Evolutionary conservation across 1,139 yeast species (phyloP).

Genomic region (Suhomyces bolitotheri): DNA sequence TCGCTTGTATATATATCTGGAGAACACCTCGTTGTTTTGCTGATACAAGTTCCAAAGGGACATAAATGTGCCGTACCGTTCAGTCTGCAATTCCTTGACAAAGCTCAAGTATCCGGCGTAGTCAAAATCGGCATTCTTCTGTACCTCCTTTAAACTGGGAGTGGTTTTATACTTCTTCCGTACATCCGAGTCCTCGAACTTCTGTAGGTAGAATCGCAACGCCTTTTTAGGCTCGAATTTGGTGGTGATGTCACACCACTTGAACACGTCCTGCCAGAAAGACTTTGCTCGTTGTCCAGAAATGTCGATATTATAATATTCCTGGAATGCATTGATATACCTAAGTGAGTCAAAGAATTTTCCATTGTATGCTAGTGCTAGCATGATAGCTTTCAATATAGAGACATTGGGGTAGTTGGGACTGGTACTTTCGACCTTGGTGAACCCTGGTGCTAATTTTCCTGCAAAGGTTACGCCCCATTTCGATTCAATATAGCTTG

Average conservation of each 20-base stretch:
- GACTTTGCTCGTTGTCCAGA: slow-evolving; percentile 20
- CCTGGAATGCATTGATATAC: slow-evolving; percentile 39
- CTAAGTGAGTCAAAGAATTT: slow-evolving; percentile 35
- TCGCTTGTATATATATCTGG: slow-evolving; percentile 26
- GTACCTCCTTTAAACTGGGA: slow-evolving; percentile 28
- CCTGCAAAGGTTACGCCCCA: slow-evolving; percentile 38
- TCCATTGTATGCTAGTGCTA: slow-evolving; percentile 33
- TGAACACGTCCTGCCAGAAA: slow-evolving; percentile 41
- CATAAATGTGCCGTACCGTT: slow-evolving; percentile 29
- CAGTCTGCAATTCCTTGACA: slow-evolving; percentile 25
- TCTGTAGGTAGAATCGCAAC: slow-evolving; percentile 28
- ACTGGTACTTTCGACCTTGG: slow-evolving; percentile 13
- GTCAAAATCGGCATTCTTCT: slow-evolving; percentile 40
- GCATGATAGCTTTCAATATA: slow-evolving; percentile 32
- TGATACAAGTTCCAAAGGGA: slow-evolving; percentile 39
- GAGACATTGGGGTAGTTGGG: slow-evolving; percentile 30
- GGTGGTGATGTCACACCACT: slow-evolving; percentile 35
- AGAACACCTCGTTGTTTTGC: slow-evolving; percentile 25
- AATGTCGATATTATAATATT: slow-evolving; percentile 28
- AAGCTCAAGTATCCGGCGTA: slow-evolving; percentile 40
- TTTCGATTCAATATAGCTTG: slow-evolving; percentile 27
- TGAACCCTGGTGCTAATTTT: slow-evolving; percentile 8
- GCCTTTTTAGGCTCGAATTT: slow-evolving; percentile 29
- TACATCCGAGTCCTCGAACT: slow-evolving; percentile 10
- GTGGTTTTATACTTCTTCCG: slow-evolving; percentile 7